These are phyloP conservation scores for Cordyceps militaris DNA, from an alignment of 2,329 filamentous ascomycete species.

Conservation along the genomic window DNA sequence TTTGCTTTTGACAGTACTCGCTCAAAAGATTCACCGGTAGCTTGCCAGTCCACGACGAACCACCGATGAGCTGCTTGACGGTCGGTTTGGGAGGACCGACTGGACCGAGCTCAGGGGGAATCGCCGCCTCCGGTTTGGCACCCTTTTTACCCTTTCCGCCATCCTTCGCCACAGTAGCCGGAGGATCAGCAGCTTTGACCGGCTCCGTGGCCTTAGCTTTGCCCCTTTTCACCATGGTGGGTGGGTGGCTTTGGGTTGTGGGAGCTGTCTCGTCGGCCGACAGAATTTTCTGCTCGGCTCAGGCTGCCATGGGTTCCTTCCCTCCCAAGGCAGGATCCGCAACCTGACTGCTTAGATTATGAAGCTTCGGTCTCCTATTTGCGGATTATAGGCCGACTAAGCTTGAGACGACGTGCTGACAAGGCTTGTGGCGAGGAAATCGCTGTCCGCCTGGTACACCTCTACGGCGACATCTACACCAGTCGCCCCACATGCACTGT, in stretches of 20 bases:
- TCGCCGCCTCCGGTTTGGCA: constrained; percentile 29
- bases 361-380: not conserved
- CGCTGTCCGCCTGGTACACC: not conserved
- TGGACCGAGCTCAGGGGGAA: constrained; percentile 26
- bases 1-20: constrained; percentile 92
- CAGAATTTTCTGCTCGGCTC: not conserved
- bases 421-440: not conserved
- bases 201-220: constrained; percentile 42
- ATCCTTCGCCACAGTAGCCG: constrained; percentile 34
- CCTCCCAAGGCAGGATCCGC: not conserved
- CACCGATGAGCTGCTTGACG: constrained; percentile 78
- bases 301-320: constrained; percentile 7
- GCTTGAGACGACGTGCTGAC: not conserved
- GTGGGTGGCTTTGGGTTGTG: constrained; percentile 3
- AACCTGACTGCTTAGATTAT: not conserved
- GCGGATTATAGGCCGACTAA: not conserved
- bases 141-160: constrained; percentile 51
- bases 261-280: not conserved
- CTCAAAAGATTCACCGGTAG: constrained; percentile 87
- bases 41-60: constrained; percentile 95
- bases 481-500: constrained; percentile 1
- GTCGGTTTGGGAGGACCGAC: constrained; percentile 51
- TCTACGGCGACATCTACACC: not conserved
- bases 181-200: constrained; percentile 23
- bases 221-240: constrained; percentile 44